Evolutionary conservation across 345 rosid genomes (phyloP).

Genomic region (Populus simonii): DNA sequence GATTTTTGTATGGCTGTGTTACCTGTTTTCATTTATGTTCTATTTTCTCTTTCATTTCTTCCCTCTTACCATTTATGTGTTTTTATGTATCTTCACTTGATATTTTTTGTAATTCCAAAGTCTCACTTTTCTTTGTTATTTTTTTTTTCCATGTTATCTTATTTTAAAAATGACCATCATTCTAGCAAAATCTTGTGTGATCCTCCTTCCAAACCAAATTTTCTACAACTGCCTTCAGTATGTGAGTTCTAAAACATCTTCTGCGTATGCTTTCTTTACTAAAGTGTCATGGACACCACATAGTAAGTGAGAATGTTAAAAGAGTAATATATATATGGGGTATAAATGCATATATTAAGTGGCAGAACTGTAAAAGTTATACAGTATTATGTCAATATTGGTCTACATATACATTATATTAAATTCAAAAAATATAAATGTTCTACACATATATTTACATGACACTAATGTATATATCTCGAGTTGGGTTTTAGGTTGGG

Average conservation of each 20-base stretch:
- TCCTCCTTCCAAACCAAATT: neutral
- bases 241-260: neutral
- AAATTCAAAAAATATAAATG: too few relatives aligned
- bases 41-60: neutral
- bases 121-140: neutral
- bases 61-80: neutral
- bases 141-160: neutral
- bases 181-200: neutral
- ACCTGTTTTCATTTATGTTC: neutral
- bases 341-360: too few relatives aligned
- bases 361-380: too few relatives aligned
- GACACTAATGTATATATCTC: too few relatives aligned
- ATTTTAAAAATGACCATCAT: neutral
- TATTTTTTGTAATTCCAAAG: neutral
- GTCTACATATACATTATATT: too few relatives aligned
- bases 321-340: too few relatives aligned
- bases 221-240: neutral
- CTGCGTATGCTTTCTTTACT: neutral
- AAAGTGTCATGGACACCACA: neutral
- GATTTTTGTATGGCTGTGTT: neutral
- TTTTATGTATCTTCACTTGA: neutral
- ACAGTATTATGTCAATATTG: too few relatives aligned
- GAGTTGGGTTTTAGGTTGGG: too few relatives aligned
- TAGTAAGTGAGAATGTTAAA: neutral
- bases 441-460: too few relatives aligned